Percentiles rank a stretch among this genome's conserved stretches.
Evolutionary conservation across 768 basidiomycete species (phyloP).

Genomic region (Suillus discolor): DNA sequence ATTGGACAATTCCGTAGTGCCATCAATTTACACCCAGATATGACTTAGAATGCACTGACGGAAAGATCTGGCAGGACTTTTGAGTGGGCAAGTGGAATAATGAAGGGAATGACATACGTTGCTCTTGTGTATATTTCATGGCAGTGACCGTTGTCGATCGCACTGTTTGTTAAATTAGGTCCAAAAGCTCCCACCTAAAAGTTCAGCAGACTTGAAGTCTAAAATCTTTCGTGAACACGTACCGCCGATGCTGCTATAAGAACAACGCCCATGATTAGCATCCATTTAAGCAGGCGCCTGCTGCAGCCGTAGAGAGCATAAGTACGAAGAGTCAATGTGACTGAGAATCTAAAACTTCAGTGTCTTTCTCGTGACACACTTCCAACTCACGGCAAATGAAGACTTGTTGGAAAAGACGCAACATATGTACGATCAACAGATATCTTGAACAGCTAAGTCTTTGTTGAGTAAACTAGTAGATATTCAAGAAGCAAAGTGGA

Average conservation of each 20-base stretch:
- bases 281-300: constrained; percentile 34
- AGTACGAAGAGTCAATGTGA: constrained; percentile 48
- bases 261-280: constrained; percentile 35
- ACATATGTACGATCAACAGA: constrained; percentile 40
- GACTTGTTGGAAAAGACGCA: constrained; percentile 47
- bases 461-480: background rate
- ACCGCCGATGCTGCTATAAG: constrained; percentile 39
- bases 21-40: background rate
- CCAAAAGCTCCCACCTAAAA: constrained; percentile 47
- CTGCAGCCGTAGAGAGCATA: constrained; percentile 52
- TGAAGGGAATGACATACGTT: background rate
- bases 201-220: background rate
- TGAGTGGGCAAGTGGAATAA: background rate
- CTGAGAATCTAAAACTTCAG: constrained; percentile 28
- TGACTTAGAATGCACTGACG: background rate
- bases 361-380: background rate
- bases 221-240: constrained; percentile 20
- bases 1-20: background rate
- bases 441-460: constrained; percentile 41
- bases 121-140: constrained; percentile 21
- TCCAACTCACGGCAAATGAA: constrained; percentile 45
- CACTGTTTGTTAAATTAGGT: constrained; percentile 33
- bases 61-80: background rate
- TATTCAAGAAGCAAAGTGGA: background rate
- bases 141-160: constrained; percentile 22